These are phyloP conservation scores for Ceratobasidium theobromae DNA, from an alignment of 1,284 basidiomycete species.

Conservation along the genomic window DNA sequence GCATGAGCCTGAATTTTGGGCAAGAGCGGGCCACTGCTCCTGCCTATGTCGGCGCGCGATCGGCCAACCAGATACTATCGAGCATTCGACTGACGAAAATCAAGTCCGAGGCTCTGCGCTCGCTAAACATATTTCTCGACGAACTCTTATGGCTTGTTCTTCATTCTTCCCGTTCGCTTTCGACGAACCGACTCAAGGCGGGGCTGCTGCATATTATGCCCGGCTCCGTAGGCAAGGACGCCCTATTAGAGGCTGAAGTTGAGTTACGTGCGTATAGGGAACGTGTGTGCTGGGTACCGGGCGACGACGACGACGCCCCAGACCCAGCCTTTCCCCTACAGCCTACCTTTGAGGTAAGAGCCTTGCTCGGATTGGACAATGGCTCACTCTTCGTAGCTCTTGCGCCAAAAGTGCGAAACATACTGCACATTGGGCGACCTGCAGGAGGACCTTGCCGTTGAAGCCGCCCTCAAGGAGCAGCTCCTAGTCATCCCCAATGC, in stretches of 20 bases:
- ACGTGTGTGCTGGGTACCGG: slow-evolving; percentile 52
- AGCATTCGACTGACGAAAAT: slow-evolving; percentile 88
- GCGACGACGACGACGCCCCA: slow-evolving; percentile 50
- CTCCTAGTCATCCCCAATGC: slow-evolving; percentile 50
- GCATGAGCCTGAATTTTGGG: neutral
- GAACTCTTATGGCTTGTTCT: slow-evolving; percentile 81
- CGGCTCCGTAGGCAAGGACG: slow-evolving; percentile 80
- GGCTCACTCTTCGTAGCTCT: slow-evolving; percentile 51
- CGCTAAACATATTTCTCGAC: slow-evolving; percentile 84
- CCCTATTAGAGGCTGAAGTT: slow-evolving; percentile 87
- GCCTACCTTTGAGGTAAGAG: slow-evolving; percentile 74
- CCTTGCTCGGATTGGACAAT: slow-evolving; percentile 33
- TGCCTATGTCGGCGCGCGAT: slow-evolving; percentile 72
- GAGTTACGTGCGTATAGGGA: slow-evolving; percentile 86
- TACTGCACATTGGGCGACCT: slow-evolving; percentile 81
- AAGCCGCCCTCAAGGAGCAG: slow-evolving; percentile 59
- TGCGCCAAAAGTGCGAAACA: slow-evolving; percentile 79
- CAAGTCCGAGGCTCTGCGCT: slow-evolving; percentile 66
- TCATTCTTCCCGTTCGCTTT: slow-evolving; percentile 67
- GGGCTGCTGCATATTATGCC: slow-evolving; percentile 74
- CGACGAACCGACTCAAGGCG: slow-evolving; percentile 71
- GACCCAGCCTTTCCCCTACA: slow-evolving; percentile 61
- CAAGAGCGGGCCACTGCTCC: slow-evolving; percentile 47
- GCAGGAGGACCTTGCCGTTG: slow-evolving; percentile 70
- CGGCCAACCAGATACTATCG: slow-evolving; percentile 85